Base-by-base conservation (phyloP, 257 asterid genomes). In the Penstemon newberryi region DNA sequence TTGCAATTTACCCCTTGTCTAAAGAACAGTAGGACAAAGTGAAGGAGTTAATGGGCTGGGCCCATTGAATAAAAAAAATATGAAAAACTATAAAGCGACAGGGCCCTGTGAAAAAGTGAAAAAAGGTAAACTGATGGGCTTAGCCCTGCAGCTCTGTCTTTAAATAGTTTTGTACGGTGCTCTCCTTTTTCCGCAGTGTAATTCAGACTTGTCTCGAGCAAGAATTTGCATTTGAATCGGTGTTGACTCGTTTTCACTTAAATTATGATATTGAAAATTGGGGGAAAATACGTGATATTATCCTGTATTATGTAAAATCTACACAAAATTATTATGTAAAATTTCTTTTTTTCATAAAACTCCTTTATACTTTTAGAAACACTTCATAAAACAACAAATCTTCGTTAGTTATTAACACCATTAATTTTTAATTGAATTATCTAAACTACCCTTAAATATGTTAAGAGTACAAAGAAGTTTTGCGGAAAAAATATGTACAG, bases 11-110 rank as follows among this genome's bases (percentile, higher is more conserved):
- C 2, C 33, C 33, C 33, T 25, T 25, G 33, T 42, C 0, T 57
- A 18, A 4, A 65, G 18, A 49, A 49, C 3, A 36, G 13, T 36
- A 13, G n/a, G 18, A n/a, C 60, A 49, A 0, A 8, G 63, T 11
- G 45, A 66, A 55, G 12, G n/a, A 64, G 76, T 65, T 59, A 64
- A 65, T 80, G 77, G 77, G 73, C 70, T 69, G 78, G 75, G 60
- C 72, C 73, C 58, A 18, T n/a, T 6, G 5, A 15, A 37, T 41
- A 49, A 68, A 58, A 10, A 15, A 15, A 15, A 15, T 15, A 15
- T n/a, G 18, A 15, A 4, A 38, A 54, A 25, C n/a, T n/a, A 7
- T 1, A 18, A 71, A 9, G 70, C 56, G 39, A 40, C 61, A 49
- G 38, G 55, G 3, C 6, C 7, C 1, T 42, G 6, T 5, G 7